phyloP scores from a whole-genome alignment of 495 filamentous ascomycete genomes.

The Aspergillus biplanus region DNA sequence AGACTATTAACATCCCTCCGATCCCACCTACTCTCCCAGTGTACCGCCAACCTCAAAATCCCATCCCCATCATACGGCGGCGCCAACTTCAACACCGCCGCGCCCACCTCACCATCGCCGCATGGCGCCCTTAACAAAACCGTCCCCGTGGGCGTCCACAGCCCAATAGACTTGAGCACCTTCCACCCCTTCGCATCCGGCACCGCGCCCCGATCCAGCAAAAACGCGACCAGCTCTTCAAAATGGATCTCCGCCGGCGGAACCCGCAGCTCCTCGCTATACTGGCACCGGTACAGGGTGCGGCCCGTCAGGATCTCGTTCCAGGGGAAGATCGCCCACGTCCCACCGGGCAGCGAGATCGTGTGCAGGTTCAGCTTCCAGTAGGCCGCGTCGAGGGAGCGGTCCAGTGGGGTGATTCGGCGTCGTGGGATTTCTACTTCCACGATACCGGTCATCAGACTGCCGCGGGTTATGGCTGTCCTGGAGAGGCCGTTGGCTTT shows the following conservation, averaged over 20 bases:
- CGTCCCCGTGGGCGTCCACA: conserved; percentile 13
- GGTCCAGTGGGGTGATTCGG: conserved; percentile 5
- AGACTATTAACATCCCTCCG: conserved; percentile 7
- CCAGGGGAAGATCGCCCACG: conserved; percentile 6
- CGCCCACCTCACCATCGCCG: neutral
- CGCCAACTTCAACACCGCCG: conserved; percentile 4
- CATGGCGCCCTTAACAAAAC: conserved; percentile 1
- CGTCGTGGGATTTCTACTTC: conserved; percentile 12
- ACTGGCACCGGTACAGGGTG: conserved; percentile 10
- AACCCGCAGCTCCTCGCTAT: conserved; percentile 10
- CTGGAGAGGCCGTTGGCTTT: neutral
- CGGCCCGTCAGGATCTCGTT: conserved; percentile 10
- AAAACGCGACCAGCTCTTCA: conserved; percentile 5
- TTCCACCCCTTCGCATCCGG: conserved; percentile 12
- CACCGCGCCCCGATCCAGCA: conserved; percentile 10
- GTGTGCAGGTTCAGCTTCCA: conserved; percentile 4
- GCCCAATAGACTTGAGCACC: conserved; percentile 10
- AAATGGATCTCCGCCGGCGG: conserved; percentile 11
- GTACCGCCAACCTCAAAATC: conserved; percentile 7
- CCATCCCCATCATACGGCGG: conserved; percentile 15
- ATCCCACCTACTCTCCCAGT: conserved; percentile 1
- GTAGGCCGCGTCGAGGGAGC: neutral
- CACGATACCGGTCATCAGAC: conserved; percentile 7
- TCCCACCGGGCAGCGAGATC: conserved; percentile 10
- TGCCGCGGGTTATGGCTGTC: conserved; percentile 4